Percentiles rank a stretch among this genome's conserved stretches.
Conservation (phyloP, 176 grass and related monocot species). For the Musa beccarii region DNA sequence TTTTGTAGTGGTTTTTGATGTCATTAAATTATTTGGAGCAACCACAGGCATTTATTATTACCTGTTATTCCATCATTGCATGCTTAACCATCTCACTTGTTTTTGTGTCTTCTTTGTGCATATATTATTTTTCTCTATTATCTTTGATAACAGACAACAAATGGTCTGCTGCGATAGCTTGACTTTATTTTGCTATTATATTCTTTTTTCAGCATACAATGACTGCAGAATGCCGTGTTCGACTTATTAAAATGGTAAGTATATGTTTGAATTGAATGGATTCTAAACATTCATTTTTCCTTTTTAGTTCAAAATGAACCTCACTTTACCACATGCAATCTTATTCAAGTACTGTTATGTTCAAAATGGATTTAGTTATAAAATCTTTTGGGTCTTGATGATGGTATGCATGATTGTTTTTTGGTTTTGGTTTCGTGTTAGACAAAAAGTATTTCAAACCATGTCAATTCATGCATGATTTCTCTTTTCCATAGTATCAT, state of each 20-base stretch:
- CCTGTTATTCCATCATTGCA: too few species aligned
- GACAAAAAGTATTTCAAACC: background rate
- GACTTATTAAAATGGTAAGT: conserved; percentile 96
- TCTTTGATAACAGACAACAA: background rate
- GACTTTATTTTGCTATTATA: background rate
- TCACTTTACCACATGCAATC: background rate
- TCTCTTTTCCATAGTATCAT: background rate
- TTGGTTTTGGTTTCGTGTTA: too few species aligned
- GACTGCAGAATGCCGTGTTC: conserved; percentile 65
- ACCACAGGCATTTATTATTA: too few species aligned
- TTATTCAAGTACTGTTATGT: too few species aligned
- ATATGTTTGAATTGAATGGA: background rate
- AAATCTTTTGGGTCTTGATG: too few species aligned
- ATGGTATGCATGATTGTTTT: too few species aligned
- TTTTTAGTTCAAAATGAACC: background rate
- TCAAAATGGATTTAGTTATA: too few species aligned
- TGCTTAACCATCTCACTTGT: too few species aligned
- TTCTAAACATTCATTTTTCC: background rate
- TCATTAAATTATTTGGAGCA: too few species aligned
- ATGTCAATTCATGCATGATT: background rate
- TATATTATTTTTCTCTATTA: background rate
- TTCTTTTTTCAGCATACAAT: conserved; percentile 31
- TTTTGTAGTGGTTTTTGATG: too few species aligned
- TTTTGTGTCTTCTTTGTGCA: background rate
- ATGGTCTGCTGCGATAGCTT: background rate